phyloP scores from a whole-genome alignment of 345 rosid species.

The Syzygium jambos region DNA sequence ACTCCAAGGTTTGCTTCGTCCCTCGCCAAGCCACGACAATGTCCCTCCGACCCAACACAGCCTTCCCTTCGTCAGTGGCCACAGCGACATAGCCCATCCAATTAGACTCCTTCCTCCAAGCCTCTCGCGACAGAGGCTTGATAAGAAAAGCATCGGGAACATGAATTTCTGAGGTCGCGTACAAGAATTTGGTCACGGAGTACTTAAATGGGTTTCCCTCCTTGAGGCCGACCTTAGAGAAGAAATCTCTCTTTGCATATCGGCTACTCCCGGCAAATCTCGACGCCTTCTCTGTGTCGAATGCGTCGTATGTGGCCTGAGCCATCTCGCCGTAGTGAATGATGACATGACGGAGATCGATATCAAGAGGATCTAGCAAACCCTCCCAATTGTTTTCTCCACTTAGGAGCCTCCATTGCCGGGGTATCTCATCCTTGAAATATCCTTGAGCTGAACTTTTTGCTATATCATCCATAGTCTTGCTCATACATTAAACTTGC shows the following conservation, averaged over 20 bases:
- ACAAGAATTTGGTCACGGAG: conserved; percentile 55
- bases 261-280: conserved; percentile 53
- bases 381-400: conserved; percentile 61
- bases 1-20: conserved; percentile 54
- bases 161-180: conserved; percentile 51
- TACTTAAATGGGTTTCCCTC: conserved; percentile 57
- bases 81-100: conserved; percentile 87
- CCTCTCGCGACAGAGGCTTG: conserved; percentile 55
- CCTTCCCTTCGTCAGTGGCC: conserved; percentile 63
- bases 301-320: conserved; percentile 64
- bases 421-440: conserved; percentile 12
- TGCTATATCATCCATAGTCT: neutral
- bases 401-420: conserved; percentile 56
- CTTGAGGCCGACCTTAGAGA: conserved; percentile 44
- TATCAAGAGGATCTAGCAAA: conserved; percentile 57
- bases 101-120: conserved; percentile 77
- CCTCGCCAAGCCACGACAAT: conserved; percentile 90
- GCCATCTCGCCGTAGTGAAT: conserved; percentile 87
- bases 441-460: neutral
- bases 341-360: conserved; percentile 56
- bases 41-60: conserved; percentile 64
- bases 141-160: conserved; percentile 63
- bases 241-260: conserved; percentile 44
- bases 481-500: neutral
- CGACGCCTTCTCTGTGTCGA: conserved; percentile 48